These are phyloP conservation scores for Boletus vermiculosoides DNA, from an alignment of 768 basidiomycete genomes.

Conservation along the genomic window DNA sequence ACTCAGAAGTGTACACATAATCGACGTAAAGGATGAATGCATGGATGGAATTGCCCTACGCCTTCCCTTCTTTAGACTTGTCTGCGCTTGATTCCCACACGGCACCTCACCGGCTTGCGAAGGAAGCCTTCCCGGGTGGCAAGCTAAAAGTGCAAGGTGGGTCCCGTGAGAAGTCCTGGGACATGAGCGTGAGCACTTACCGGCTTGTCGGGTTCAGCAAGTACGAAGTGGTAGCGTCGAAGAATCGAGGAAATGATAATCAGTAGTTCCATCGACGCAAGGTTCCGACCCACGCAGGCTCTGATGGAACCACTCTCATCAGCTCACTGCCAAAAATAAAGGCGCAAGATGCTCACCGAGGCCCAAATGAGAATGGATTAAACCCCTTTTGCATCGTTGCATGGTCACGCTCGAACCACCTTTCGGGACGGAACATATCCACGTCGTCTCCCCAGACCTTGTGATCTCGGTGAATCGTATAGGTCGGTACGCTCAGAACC, in stretches of 20 bases:
- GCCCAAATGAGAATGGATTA: conserved; percentile 85
- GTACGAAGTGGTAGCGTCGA: conserved; percentile 70
- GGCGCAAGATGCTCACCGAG: conserved; percentile 45
- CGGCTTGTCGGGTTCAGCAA: conserved; percentile 55
- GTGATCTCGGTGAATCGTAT: conserved; percentile 75
- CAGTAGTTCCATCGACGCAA: conserved; percentile 75
- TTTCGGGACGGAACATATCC: conserved; percentile 73
- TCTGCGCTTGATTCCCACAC: conserved; percentile 69
- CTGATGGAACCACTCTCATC: conserved; percentile 34
- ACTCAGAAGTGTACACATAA: conserved; percentile 1
- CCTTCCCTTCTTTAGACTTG: conserved; percentile 29
- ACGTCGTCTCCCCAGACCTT: conserved; percentile 77
- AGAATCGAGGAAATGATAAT: conserved; percentile 81
- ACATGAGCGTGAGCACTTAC: conserved; percentile 37
- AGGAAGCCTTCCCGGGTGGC: conserved; percentile 83
- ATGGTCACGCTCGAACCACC: conserved; percentile 77
- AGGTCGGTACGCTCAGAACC: conserved; percentile 77
- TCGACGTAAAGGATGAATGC: background rate
- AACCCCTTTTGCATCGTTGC: conserved; percentile 66
- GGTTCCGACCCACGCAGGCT: conserved; percentile 81
- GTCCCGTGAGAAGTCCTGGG: conserved; percentile 5
- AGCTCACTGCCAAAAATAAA: background rate
- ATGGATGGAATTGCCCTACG: background rate
- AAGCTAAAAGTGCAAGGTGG: conserved; percentile 42
- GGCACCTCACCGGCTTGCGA: conserved; percentile 74